Evolutionary conservation across 2,329 filamentous ascomycete species (phyloP).

Genomic region (Keithomyces neogunnii): DNA sequence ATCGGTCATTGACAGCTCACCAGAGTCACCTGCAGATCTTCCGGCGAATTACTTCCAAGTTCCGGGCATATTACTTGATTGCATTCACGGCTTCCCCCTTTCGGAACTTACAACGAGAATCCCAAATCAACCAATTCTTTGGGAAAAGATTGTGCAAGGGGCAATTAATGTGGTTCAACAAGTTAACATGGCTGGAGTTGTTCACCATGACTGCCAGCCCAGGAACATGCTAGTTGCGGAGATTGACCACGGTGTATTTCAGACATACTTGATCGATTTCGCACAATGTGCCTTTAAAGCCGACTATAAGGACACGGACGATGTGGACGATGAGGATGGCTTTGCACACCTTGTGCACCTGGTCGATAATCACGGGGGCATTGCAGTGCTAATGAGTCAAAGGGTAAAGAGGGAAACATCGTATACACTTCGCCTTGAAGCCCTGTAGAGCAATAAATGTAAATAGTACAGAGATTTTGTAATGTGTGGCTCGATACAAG

Average conservation of each 20-base stretch:
- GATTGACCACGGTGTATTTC: background rate
- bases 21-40: conserved; percentile 5
- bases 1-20: conserved; percentile 2
- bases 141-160: background rate
- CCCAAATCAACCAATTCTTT: conserved; percentile 2
- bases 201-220: conserved; percentile 8
- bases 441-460: background rate
- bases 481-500: too few species aligned
- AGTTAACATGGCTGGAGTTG: conserved; percentile 5
- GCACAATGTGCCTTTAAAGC: conserved; percentile 6
- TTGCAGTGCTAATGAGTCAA: conserved; percentile 1
- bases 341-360: conserved; percentile 3
- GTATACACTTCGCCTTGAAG: conserved; percentile 1
- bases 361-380: conserved; percentile 1
- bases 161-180: conserved; percentile 3
- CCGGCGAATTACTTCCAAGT: conserved; percentile 4
- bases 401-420: conserved; percentile 1
- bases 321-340: conserved; percentile 4
- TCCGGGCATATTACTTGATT: conserved; percentile 5
- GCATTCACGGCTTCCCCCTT: conserved; percentile 6
- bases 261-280: conserved; percentile 8
- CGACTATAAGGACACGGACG: conserved; percentile 8
- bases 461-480: background rate
- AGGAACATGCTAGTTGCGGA: conserved; percentile 6
- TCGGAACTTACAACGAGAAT: conserved; percentile 3